Conservation (phyloP, 129 eudicot genomes). For the Oenanthe sinensis region DNA sequence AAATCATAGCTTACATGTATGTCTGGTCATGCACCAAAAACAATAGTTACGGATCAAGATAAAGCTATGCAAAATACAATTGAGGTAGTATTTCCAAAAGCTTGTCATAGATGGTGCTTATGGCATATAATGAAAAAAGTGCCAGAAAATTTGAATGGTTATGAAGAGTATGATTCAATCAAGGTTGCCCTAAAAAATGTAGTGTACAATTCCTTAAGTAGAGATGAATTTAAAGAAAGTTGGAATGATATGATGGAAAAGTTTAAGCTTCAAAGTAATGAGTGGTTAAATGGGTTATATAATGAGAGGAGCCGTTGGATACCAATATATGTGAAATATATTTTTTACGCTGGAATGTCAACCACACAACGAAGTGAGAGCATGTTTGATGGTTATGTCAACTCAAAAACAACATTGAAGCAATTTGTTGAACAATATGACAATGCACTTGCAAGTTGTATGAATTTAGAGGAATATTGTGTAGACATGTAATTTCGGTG, state of each 20-base stretch:
- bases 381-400: neutral
- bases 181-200: neutral
- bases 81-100: neutral
- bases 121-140: neutral
- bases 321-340: neutral
- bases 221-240: neutral
- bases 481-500: neutral
- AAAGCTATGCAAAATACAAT: neutral
- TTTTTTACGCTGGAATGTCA: constrained; percentile 13
- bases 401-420: neutral
- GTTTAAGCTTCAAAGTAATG: neutral
- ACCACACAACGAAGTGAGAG: constrained; percentile 8
- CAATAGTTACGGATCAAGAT: neutral
- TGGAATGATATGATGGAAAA: neutral
- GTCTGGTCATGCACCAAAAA: neutral
- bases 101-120: neutral
- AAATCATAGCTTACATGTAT: neutral
- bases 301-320: neutral
- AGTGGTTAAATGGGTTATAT: neutral
- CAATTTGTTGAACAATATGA: too few species aligned
- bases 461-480: neutral
- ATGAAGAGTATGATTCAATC: neutral
- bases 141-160: neutral
- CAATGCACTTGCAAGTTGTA: too few species aligned
- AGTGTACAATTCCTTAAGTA: neutral